These are phyloP conservation scores for Tolypocladium album DNA, from an alignment of 2,329 filamentous ascomycete species.

Conservation along the genomic window DNA sequence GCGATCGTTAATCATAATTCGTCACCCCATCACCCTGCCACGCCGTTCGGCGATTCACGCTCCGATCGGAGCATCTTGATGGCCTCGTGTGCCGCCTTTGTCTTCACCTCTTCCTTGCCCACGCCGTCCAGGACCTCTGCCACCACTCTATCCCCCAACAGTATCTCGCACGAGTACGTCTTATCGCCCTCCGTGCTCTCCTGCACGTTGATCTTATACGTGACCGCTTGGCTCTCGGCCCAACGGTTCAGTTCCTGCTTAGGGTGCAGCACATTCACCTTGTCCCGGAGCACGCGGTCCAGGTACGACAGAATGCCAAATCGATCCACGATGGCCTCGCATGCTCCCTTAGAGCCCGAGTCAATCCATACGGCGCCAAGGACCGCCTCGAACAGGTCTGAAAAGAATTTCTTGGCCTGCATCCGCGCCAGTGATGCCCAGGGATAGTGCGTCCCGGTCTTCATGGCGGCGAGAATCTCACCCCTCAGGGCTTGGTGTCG, in stretches of 20 bases:
- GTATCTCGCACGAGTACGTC: constrained; percentile 33
- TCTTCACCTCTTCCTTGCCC: constrained; percentile 40
- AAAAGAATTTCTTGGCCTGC: constrained; percentile 64
- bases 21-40: neutral
- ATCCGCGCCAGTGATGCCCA: constrained; percentile 63
- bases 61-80: constrained; percentile 22
- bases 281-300: constrained; percentile 45
- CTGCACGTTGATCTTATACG: constrained; percentile 34
- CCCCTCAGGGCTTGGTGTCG: constrained; percentile 38
- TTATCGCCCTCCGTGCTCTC: constrained; percentile 10
- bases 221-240: constrained; percentile 38
- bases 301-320: constrained; percentile 58
- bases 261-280: constrained; percentile 48
- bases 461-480: constrained; percentile 39
- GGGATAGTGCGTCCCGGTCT: constrained; percentile 49
- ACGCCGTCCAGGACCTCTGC: constrained; percentile 34
- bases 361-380: constrained; percentile 82
- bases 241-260: constrained; percentile 59
- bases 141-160: constrained; percentile 35
- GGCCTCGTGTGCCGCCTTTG: constrained; percentile 43
- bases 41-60: neutral
- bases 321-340: constrained; percentile 46
- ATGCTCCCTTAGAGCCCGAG: constrained; percentile 50
- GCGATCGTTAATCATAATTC: neutral
- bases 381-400: constrained; percentile 71